Evolutionary conservation across 768 basidiomycete species (phyloP).

Genomic region (Royoungia palumana): DNA sequence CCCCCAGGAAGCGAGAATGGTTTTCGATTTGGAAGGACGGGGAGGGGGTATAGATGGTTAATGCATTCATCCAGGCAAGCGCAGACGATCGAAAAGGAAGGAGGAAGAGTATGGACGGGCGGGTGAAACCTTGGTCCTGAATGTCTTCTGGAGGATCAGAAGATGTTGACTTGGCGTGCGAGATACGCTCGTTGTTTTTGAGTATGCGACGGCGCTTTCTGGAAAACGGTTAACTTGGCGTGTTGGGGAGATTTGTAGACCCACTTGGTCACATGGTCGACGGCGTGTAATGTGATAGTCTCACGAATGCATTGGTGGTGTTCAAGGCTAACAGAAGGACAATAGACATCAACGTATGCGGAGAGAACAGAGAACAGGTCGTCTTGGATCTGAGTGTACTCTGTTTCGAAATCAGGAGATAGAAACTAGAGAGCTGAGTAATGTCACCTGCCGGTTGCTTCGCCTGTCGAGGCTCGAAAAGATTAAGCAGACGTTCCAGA

Average conservation of each 20-base stretch:
- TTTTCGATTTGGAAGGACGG: conserved; percentile 85
- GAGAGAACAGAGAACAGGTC: conserved; percentile 64
- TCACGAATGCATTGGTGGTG: conserved; percentile 63
- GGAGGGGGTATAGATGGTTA: conserved; percentile 72
- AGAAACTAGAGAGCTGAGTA: not conserved
- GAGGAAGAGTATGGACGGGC: conserved; percentile 89
- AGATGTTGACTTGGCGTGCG: conserved; percentile 59
- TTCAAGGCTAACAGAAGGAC: conserved; percentile 63
- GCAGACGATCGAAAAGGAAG: conserved; percentile 92
- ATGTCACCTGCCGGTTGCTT: conserved; percentile 52
- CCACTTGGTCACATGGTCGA: conserved; percentile 91
- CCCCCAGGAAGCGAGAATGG: conserved; percentile 71
- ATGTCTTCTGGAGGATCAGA: conserved; percentile 65
- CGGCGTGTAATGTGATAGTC: conserved; percentile 69
- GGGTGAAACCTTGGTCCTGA: conserved; percentile 97
- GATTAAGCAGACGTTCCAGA: conserved; percentile 50
- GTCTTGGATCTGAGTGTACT: conserved; percentile 54
- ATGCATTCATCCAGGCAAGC: conserved; percentile 73
- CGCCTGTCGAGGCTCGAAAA: conserved; percentile 52
- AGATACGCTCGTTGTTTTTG: conserved; percentile 92
- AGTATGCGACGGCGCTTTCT: conserved; percentile 89
- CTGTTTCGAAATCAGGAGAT: conserved; percentile 30
- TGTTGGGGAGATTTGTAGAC: not conserved
- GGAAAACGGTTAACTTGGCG: conserved; percentile 4
- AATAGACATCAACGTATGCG: conserved; percentile 72